These are phyloP conservation scores for Sporothrix pseudoabietina DNA, from an alignment of 2,329 filamentous ascomycete species.

Conservation along the genomic window DNA sequence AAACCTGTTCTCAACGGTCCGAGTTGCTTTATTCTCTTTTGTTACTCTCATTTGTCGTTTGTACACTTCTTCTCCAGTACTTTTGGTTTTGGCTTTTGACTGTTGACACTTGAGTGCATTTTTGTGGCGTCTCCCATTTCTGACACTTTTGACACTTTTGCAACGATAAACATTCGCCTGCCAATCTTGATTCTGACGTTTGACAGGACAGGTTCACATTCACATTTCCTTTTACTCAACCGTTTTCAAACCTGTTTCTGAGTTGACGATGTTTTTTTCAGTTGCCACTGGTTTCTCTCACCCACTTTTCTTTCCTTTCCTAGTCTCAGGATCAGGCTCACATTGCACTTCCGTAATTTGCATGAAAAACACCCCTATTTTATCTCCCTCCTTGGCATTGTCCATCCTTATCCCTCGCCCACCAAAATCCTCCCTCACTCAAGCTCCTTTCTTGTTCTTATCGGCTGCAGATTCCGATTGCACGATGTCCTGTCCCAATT, in stretches of 20 bases:
- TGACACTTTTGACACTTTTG: not conserved
- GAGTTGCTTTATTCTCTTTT: not conserved
- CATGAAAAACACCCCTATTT: slow-evolving; percentile 1
- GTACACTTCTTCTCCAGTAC: not conserved
- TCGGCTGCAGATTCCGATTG: slow-evolving; percentile 5
- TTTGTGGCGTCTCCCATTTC: not conserved
- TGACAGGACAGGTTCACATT: not conserved
- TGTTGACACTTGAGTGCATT: not conserved
- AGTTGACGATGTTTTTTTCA: not conserved
- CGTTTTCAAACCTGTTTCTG: not conserved
- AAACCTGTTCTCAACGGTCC: no score
- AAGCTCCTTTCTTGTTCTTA: not conserved
- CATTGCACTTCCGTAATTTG: not conserved
- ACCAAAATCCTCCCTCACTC: not conserved
- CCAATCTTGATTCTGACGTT: not conserved
- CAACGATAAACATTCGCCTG: not conserved
- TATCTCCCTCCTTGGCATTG: slow-evolving; percentile 1
- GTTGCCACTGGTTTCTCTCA: not conserved
- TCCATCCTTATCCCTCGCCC: slow-evolving; percentile 7
- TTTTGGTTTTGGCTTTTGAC: not conserved
- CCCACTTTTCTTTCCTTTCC: not conserved
- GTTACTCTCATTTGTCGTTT: not conserved
- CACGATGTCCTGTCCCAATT: slow-evolving; percentile 5
- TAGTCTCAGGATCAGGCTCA: not conserved
- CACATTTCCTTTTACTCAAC: not conserved